Conservation (phyloP, 2,329 filamentous ascomycete species). For the Trichoderma lentiforme region DNA sequence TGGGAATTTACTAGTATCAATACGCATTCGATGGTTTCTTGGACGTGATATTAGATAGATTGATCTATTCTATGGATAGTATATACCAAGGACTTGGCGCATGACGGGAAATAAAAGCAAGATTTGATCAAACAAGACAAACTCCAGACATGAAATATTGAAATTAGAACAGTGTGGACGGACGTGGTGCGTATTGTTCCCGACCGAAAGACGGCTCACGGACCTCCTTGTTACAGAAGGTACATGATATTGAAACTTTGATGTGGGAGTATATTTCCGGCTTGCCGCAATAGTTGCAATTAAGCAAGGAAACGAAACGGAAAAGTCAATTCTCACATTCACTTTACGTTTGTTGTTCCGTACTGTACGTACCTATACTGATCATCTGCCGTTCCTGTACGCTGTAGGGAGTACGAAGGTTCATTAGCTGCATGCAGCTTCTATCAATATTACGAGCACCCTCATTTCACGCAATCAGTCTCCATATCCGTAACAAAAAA, state of each 20-base stretch:
- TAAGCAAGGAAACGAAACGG: neutral
- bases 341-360: neutral
- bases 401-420: neutral
- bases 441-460: neutral
- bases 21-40: too few relatives aligned
- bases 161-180: too few relatives aligned
- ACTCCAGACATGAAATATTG: neutral
- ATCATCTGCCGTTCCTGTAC: neutral
- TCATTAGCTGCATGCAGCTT: neutral
- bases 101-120: neutral
- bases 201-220: neutral
- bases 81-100: neutral
- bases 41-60: too few relatives aligned
- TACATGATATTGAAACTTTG: neutral
- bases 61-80: neutral
- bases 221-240: slow-evolving; percentile 5
- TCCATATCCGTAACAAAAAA: neutral
- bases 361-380: neutral
- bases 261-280: neutral
- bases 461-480: neutral
- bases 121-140: neutral
- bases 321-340: neutral
- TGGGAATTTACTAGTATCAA: neutral
- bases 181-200: too few relatives aligned
- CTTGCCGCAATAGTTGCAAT: neutral